Evolutionary conservation across 2,329 filamentous ascomycete genomes (phyloP), one percentile per base, ranked within the genome.

Genomic region (Fusarium poae): DNA sequence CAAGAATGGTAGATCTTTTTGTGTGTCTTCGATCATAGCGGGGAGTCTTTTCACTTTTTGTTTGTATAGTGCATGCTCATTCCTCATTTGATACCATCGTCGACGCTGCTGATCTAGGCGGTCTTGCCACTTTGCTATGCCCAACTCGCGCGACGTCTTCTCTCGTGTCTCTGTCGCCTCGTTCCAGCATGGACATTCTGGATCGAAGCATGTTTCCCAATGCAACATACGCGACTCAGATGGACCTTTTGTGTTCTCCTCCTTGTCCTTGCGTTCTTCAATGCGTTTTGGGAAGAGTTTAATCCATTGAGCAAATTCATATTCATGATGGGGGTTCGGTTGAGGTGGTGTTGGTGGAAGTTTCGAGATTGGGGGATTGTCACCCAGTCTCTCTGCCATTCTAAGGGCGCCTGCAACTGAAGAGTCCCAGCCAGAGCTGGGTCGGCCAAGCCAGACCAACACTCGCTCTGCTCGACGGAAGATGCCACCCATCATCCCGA

Each of bases 391-490:
- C 23, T 20, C n/a, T 2, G 34, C 48, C 21, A 50, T 50, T 18
- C n/a, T 3, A 21, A 50, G 18, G 16, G 48, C 48, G 5, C 48
- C 48, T 8, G 48, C 34, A 29, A 50, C 32, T 20, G 16, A 20
- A 15, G 48, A 39, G 32, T 50, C 48, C 48, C 48, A 50, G 15
- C 9, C 7, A 13, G 32, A 35, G 13, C 48, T 37, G 3, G 48
- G 32, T 15, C 48, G 18, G 29, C 48, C 48, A 39, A 50, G 32
- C 48, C 48, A 50, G 34, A 50, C 48, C 11, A 50, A 35, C 4
- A 50, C 48, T 12, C 23, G 20, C 5, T 39, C 32, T 27, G 48
- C 48, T 37, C 18, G 48, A 10, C 21, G 10, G 9, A 27, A 50
- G 6, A 50, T 50, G 4, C 9, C 20, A 4, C 23, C 12, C 48